Conservation (phyloP, 345 rosid genomes). For the Rhodamnia rubescens region DNA sequence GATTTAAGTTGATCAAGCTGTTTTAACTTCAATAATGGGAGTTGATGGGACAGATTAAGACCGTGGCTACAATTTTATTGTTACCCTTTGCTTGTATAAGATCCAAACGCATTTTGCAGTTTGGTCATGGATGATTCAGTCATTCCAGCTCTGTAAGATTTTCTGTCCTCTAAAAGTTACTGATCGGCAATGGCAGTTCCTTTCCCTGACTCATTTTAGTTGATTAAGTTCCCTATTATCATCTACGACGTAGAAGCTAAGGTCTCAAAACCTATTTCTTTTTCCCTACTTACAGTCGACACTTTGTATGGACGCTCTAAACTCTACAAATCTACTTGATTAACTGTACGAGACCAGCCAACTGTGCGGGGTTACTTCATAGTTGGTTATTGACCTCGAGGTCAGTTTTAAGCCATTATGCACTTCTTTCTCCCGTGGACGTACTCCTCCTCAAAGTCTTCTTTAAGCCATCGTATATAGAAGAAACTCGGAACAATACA, state of each 20-base stretch:
- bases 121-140: conserved; percentile 5
- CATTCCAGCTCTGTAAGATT: neutral
- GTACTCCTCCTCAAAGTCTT: neutral
- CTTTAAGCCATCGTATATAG: neutral
- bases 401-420: neutral
- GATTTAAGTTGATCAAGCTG: conserved; percentile 1
- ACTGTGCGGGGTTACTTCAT: neutral
- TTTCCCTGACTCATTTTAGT: neutral
- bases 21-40: conserved; percentile 11
- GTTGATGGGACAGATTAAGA: neutral
- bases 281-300: neutral
- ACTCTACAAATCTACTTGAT: neutral
- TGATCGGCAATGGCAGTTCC: neutral
- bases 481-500: neutral
- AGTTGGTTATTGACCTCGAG: neutral
- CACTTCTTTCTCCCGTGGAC: neutral
- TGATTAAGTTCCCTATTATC: neutral
- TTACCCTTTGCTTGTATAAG: conserved; percentile 8
- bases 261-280: neutral
- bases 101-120: conserved; percentile 14
- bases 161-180: neutral
- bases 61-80: neutral
- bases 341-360: neutral
- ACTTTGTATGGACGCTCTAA: neutral
- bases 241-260: neutral